Conservation (phyloP, 352 stramenopile genomes). For the Phytophthora gonapodyides region DNA sequence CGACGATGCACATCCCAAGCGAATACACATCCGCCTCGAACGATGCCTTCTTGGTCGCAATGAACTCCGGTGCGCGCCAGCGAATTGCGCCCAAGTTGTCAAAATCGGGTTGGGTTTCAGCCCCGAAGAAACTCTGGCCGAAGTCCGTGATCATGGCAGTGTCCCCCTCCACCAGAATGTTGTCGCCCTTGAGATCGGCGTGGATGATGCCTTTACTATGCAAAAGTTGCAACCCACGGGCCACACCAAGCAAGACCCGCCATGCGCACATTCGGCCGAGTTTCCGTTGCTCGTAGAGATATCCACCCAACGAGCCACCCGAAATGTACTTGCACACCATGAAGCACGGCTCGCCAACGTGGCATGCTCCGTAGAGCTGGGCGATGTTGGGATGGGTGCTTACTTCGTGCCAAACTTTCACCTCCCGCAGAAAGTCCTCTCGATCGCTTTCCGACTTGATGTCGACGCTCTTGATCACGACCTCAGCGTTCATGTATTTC, state of each 20-base stretch:
- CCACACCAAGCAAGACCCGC: slow-evolving; percentile 5
- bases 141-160: slow-evolving; percentile 10
- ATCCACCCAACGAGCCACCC: not conserved
- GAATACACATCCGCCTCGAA: slow-evolving; percentile 14
- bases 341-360: slow-evolving; percentile 2
- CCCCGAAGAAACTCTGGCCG: slow-evolving; percentile 4
- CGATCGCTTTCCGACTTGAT: slow-evolving; percentile 7
- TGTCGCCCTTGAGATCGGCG: slow-evolving; percentile 7
- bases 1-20: slow-evolving; percentile 10
- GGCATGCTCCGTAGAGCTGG: not conserved
- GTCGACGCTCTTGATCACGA: slow-evolving; percentile 1
- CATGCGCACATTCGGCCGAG: not conserved
- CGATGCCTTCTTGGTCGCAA: not conserved
- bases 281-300: not conserved
- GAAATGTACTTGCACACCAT: slow-evolving; percentile 9
- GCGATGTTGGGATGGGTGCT: slow-evolving; percentile 5
- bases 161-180: slow-evolving; percentile 6
- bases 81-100: slow-evolving; percentile 4
- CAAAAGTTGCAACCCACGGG: slow-evolving; percentile 3
- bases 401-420: slow-evolving; percentile 2
- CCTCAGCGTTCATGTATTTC: not conserved
- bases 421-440: slow-evolving; percentile 8
- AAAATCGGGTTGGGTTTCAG: not conserved
- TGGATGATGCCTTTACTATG: slow-evolving; percentile 9
- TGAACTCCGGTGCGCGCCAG: slow-evolving; percentile 7